phyloP scores from a whole-genome alignment of 257 asterid genomes.

The Thymus mandschuricus region DNA sequence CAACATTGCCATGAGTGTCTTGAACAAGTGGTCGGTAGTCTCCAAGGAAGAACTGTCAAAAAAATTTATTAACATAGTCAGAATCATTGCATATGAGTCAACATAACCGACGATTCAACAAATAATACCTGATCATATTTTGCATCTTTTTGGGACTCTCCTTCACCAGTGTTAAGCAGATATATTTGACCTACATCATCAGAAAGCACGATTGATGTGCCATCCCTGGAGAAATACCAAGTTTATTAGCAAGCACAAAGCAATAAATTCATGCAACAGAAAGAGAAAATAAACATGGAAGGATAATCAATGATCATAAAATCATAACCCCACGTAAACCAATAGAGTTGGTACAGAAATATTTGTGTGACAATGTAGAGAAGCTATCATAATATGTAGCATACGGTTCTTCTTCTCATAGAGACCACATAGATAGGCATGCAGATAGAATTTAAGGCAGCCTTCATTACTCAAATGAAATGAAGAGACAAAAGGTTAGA shows the following conservation, averaged over 20 bases:
- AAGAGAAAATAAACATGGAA: not conserved
- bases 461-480: constrained; percentile 13
- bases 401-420: constrained; percentile 11
- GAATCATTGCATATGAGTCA: constrained; percentile 27
- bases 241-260: constrained; percentile 18
- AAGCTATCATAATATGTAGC: constrained; percentile 17
- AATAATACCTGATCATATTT: constrained; percentile 90
- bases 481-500: constrained; percentile 22
- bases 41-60: constrained; percentile 92
- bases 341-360: constrained; percentile 1
- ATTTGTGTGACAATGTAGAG: not conserved
- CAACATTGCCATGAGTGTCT: constrained; percentile 79
- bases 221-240: constrained; percentile 72
- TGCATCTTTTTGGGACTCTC: constrained; percentile 96
- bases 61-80: constrained; percentile 36
- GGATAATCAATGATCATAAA: not conserved
- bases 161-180: constrained; percentile 93
- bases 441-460: constrained; percentile 17
- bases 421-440: constrained; percentile 15
- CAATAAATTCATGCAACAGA: constrained; percentile 5
- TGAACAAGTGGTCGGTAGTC: constrained; percentile 92
- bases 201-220: constrained; percentile 97
- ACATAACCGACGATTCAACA: constrained; percentile 1
- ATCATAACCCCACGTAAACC: constrained; percentile 16
- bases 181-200: constrained; percentile 98